Evolutionary conservation across 2,329 filamentous ascomycete species (phyloP), one percentile per base, ranked within the genome.

Genomic region (Xylariaceae sp.): DNA sequence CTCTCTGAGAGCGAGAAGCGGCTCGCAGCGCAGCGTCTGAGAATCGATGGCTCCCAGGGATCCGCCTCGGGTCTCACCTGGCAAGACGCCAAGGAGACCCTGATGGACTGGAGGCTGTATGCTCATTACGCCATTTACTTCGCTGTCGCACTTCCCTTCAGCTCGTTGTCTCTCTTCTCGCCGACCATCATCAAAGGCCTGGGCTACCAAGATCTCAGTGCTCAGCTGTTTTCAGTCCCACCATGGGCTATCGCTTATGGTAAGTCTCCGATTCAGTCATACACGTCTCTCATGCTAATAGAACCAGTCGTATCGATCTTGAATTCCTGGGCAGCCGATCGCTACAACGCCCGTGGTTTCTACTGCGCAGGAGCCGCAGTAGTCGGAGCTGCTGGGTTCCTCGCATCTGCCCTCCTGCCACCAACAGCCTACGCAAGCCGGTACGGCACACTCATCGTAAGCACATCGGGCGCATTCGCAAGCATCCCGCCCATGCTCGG

Each of bases 371-470:
- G 64, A 1, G 71, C 76, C 11, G 76, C 79, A 4, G 57, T 76
- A 1, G 70, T 81, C 2, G 79, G 79, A 2, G 79, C 75, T 3
- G 65, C 74, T 15, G 78, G 77, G 3, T 80, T 89, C 70, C 77
- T 88, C 34, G 80, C 80, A 0, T 88, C 87, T 0, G 87, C 85
- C 1, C 74, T 84, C 1, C 77, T 89, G 1, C 85, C 88, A 0
- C 73, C 84, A 0, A 76, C 82, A 48, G 78, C 82, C 2, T 89
- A 87, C 67, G 65, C 76, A 8, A 69, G 73, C 13, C 83, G 88
- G n/a, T 90, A 90, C 68, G 87, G 84, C 42, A 88, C 85, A 62
- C 79, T 90, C 8, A 87, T 90, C 37, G 76, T 90, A 45, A 87
- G 86, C 0, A 79, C 84, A 1, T 81, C 82, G 1, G 87, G 88